Percentiles rank a stretch among this genome's conserved stretches.
These are phyloP conservation scores for Astrothelium macrocarpum DNA, from an alignment of 495 filamentous ascomycete genomes.

Conservation along the genomic window DNA sequence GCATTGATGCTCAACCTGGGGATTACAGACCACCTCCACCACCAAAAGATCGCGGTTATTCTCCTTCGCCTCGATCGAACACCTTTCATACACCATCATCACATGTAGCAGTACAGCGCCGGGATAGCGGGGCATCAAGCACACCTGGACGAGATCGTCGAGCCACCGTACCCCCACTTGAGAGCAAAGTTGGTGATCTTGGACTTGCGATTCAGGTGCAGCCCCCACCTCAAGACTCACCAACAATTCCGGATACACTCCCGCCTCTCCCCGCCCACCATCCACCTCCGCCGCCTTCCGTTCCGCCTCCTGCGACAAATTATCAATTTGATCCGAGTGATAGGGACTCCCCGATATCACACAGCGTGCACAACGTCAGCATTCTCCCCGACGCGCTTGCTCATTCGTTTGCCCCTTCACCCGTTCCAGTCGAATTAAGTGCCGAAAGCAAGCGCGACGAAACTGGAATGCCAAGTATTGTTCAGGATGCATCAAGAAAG, in stretches of 20 bases:
- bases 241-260: constrained; percentile 9
- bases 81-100: constrained; percentile 2
- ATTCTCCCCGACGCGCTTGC: constrained; percentile 12
- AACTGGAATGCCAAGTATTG: constrained; percentile 5
- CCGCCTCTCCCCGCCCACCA: constrained; percentile 21
- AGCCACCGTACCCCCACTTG: constrained; percentile 28
- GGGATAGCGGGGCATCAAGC: neutral
- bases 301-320: constrained; percentile 32
- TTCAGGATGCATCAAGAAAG: neutral
- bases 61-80: constrained; percentile 15
- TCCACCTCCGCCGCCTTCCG: constrained; percentile 33
- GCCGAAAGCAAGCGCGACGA: constrained; percentile 10
- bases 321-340: constrained; percentile 20
- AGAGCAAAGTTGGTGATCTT: constrained; percentile 31
- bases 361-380: constrained; percentile 15
- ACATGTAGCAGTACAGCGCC: neutral
- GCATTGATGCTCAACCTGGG: constrained; percentile 6
- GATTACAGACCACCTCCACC: constrained; percentile 24
- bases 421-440: constrained; percentile 15
- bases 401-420: constrained; percentile 11
- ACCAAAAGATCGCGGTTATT: constrained; percentile 26
- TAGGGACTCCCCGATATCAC: constrained; percentile 7
- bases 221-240: neutral
- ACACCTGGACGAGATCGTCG: neutral
- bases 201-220: constrained; percentile 36